These are phyloP conservation scores for Tilletia caries DNA, from an alignment of 1,284 basidiomycete species.

Conservation along the genomic window DNA sequence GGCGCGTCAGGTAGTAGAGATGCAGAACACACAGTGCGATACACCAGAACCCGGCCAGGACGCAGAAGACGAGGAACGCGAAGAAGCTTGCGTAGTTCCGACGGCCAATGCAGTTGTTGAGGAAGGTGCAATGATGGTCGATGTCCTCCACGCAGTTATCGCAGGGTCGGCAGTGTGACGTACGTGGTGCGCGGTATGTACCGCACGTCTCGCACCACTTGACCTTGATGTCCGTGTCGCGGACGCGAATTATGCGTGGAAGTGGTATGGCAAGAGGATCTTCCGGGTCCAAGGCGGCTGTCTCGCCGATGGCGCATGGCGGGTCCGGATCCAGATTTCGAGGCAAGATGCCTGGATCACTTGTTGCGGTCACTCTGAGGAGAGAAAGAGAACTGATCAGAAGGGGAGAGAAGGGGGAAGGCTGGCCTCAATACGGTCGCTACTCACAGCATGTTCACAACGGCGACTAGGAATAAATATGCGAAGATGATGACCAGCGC, in stretches of 20 bases:
- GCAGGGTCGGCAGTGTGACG: conserved; percentile 51
- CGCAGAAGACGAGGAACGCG: conserved; percentile 34
- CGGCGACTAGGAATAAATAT: conserved; percentile 36
- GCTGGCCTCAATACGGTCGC: no score
- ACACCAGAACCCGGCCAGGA: conserved; percentile 15
- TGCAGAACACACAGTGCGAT: conserved; percentile 24
- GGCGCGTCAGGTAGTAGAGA: conserved; percentile 30
- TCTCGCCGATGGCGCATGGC: conserved; percentile 31
- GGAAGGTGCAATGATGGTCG: conserved; percentile 54
- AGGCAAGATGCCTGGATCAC: conserved; percentile 51
- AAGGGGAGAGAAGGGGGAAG: conserved; percentile 2
- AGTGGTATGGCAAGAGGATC: conserved; percentile 25
- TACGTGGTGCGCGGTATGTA: conserved; percentile 48
- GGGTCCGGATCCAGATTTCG: conserved; percentile 47
- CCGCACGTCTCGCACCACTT: conserved; percentile 53
- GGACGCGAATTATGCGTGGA: conserved; percentile 23
- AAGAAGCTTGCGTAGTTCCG: conserved; percentile 52
- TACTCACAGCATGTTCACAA: conserved; percentile 37
- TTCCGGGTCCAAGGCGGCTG: conserved; percentile 17
- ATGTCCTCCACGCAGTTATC: conserved; percentile 53
- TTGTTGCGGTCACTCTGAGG: conserved; percentile 35
- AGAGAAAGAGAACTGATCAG: not conserved
- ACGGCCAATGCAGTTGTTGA: conserved; percentile 52
- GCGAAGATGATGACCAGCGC: conserved; percentile 37
- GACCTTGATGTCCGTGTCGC: conserved; percentile 27